Conservation (phyloP, 768 basidiomycete genomes). For the Strobilomyces dryophilus region DNA sequence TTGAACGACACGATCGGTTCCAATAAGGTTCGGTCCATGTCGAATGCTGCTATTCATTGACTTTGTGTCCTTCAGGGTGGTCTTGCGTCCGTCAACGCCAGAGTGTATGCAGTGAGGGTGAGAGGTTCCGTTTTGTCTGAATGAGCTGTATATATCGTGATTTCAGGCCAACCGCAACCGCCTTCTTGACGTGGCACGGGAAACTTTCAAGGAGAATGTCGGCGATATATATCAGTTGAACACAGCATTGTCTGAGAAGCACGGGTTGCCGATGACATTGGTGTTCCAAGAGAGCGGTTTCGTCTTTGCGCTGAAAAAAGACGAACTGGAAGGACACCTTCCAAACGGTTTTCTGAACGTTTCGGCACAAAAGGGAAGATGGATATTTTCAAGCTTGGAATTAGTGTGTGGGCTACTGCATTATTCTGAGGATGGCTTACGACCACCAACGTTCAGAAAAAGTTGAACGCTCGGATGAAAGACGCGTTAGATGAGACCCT, state of each 20-base stretch:
- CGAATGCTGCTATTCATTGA: background rate
- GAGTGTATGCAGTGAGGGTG: conserved; percentile 87
- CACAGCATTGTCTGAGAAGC: conserved; percentile 52
- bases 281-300: conserved; percentile 74
- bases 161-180: conserved; percentile 69
- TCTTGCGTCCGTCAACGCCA: conserved; percentile 67
- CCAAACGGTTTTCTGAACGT: conserved; percentile 73
- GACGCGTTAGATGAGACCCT: conserved; percentile 89
- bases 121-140: background rate
- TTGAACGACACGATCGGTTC: conserved; percentile 69
- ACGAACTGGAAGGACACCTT: conserved; percentile 44
- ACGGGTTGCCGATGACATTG: conserved; percentile 61
- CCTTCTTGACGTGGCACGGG: conserved; percentile 90
- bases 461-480: conserved; percentile 84
- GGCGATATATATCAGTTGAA: conserved; percentile 78
- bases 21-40: conserved; percentile 47
- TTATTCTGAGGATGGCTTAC: background rate
- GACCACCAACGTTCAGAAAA: conserved; percentile 49
- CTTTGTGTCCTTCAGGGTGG: conserved; percentile 46
- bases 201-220: conserved; percentile 92
- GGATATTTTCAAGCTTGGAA: conserved; percentile 76
- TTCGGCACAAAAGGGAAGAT: conserved; percentile 61
- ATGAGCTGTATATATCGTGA: background rate
- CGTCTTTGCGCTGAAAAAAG: conserved; percentile 65
- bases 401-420: conserved; percentile 47